Percentiles rank a stretch among this genome's conserved stretches.
These are phyloP conservation scores for Russula brevipes DNA, from an alignment of 768 basidiomycete genomes.

Conservation along the genomic window DNA sequence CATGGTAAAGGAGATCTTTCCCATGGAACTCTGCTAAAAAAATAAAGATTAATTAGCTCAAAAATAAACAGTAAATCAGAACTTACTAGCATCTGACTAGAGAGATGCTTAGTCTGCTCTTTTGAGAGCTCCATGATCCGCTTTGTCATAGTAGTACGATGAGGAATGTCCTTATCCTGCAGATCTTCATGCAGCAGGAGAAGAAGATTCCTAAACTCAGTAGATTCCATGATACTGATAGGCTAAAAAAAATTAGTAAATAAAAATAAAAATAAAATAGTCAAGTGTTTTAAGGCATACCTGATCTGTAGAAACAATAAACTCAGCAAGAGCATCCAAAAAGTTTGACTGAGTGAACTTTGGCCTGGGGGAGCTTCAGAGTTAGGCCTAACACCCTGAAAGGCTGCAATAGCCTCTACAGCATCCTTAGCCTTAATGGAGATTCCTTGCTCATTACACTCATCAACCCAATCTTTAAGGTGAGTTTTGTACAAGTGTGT, in stretches of 20 bases:
- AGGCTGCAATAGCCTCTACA: not conserved
- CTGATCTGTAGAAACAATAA: slow-evolving; percentile 2
- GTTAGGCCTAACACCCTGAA: not conserved
- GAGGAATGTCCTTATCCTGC: not conserved
- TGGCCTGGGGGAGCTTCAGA: not conserved
- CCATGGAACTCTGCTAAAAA: not conserved
- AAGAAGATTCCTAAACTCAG: not conserved
- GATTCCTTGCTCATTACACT: not conserved
- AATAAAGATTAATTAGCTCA: not conserved
- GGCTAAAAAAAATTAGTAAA: not conserved
- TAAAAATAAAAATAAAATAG: not conserved
- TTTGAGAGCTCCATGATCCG: not conserved
- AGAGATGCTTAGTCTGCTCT: not conserved
- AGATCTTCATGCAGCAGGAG: not conserved
- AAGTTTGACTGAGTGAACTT: not conserved
- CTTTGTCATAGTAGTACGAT: not conserved
- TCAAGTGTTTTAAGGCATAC: not conserved
- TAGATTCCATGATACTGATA: not conserved
- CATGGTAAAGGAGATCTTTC: slow-evolving; percentile 4
- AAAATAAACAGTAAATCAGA: not conserved
- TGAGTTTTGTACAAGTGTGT: not conserved
- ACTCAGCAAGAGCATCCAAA: not conserved
- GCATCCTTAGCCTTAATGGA: not conserved
- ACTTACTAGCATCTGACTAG: not conserved
- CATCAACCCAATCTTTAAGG: not conserved